Evolutionary conservation across 2,329 filamentous ascomycete genomes (phyloP), one percentile per base, ranked within the genome.

Genomic region (Pestalotiopsis sp.): DNA sequence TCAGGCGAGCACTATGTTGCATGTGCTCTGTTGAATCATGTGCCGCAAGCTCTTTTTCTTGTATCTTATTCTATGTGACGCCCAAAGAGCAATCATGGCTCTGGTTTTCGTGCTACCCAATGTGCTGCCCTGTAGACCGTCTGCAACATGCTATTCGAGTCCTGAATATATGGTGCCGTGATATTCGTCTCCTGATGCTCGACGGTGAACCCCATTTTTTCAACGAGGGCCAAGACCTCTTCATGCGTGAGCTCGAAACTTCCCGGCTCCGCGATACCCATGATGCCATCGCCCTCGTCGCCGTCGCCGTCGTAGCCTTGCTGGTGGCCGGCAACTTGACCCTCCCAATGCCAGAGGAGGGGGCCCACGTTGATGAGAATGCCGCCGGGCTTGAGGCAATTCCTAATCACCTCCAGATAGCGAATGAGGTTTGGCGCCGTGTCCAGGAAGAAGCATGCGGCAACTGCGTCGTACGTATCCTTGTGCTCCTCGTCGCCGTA

Each of bases 391-490:
- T 88, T 90, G 64, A 99, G 86, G 75, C 95, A 97, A 76, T 92
- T 88, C 57, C 83, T 84, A 67, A 98, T 93, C 1, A 94, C 91
- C 77, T 97, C 91, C 41, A 99, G 89, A 77, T 99, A 99, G 2
- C 92, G 89, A 67, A 98, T 92, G 39, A 98, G 79, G 78, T 99
- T 98, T 1, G 95, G 95, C 2, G 96, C 96, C 1, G 96, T 99
- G 79, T 99, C 97, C 69, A 99, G 91, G 83, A 99, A 99, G 83
- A 98, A 99, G 12, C 97, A 93, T 2, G 92, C 93, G 0, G 93
- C 90, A 2, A 98, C 93, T 1, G 92, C 94, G 75, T 98, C 91
- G 79, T 94, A 98, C 0, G 80, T 75, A 0, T 85, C 86, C 9
- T 82, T 80, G 73, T 93, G 88, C 0, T 87, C 86, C 1, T 87